These are phyloP conservation scores for Zymoseptoria brevis DNA, from an alignment of 2,329 filamentous ascomycete species.

Conservation along the genomic window DNA sequence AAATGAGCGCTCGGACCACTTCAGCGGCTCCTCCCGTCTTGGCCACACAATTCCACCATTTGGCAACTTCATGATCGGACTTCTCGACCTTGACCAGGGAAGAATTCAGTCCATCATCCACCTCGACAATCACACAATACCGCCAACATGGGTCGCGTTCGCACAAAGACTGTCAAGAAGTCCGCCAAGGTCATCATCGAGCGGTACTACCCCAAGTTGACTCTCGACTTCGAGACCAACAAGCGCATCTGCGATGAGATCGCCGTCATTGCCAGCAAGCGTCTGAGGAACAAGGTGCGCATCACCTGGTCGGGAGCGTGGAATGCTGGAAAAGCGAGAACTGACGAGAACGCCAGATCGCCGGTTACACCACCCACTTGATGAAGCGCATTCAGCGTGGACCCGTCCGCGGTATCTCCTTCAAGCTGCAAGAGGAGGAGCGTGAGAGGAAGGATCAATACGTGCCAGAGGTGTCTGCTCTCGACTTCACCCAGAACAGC, in stretches of 20 bases:
- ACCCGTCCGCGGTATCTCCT: conserved; percentile 98
- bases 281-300: conserved; percentile 93
- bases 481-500: conserved; percentile 93
- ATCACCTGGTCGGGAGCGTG: background rate
- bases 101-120: conserved; percentile 1
- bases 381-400: conserved; percentile 99
- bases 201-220: conserved; percentile 89
- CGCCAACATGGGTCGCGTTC: conserved; percentile 49
- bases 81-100: background rate
- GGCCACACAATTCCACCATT: background rate
- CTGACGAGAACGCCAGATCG: conserved; percentile 54
- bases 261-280: conserved; percentile 97
- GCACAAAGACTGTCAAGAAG: conserved; percentile 64
- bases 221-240: conserved; percentile 99
- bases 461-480: conserved; percentile 95
- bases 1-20: background rate
- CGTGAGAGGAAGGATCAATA: conserved; percentile 99
- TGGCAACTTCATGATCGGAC: background rate
- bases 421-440: conserved; percentile 99
- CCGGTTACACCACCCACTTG: conserved; percentile 89
- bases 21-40: background rate
- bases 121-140: conserved; percentile 17
- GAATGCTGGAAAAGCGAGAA: background rate
- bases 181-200: conserved; percentile 99
- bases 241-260: conserved; percentile 99